Evolutionary conservation across 1,139 yeast genomes (phyloP), one percentile per base, ranked within the genome.

Genomic region (Suhomyces coccinellae): DNA sequence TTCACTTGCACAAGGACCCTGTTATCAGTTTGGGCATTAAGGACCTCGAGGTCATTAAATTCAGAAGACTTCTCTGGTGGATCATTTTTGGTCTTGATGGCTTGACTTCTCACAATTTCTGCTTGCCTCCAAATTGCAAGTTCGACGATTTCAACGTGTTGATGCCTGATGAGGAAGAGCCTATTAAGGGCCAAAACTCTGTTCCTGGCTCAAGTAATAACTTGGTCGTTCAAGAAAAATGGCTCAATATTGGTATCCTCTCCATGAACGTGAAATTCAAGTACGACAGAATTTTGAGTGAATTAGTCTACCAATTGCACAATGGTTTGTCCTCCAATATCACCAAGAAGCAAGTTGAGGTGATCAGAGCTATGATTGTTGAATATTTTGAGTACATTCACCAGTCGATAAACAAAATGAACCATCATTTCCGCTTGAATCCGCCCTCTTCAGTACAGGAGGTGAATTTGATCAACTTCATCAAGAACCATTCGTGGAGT

Each of bases 21-120:
- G 69, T 75, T 3, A 58, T 70, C 1, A 71, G 76, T 37, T 74
- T 80, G 45, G 69, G 76, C 22, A 71, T 80, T 26, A 65, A 70
- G 12, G 78, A 79, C 51, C 65, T 71, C 57, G 72, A 70, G 44
- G 68, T 74, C 11, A 71, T 81, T 4, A 80, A 79, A 47, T 69
- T 75, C 41, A 68, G 84, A 57, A 67, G 87, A 54, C 57, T 80
- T 44, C 58, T 82, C 14, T 82, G 87, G 86, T 82, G 86, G 85
- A 81, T 80, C 31, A 79, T 82, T 6, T 80, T 80, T 53, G 80
- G 80, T 14, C 63, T 82, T 44, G 87, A 82, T 57, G 76, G 81
- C 3, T 65, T 80, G 45, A 77, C 83, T 3, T 75, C 85, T 24
- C 77, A 80, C 50, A 80, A 80, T 51, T 75, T 79, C 43, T 77